Evolutionary conservation across 306 rosid genomes (phyloP).

Genomic region (Quillaja saponaria): DNA sequence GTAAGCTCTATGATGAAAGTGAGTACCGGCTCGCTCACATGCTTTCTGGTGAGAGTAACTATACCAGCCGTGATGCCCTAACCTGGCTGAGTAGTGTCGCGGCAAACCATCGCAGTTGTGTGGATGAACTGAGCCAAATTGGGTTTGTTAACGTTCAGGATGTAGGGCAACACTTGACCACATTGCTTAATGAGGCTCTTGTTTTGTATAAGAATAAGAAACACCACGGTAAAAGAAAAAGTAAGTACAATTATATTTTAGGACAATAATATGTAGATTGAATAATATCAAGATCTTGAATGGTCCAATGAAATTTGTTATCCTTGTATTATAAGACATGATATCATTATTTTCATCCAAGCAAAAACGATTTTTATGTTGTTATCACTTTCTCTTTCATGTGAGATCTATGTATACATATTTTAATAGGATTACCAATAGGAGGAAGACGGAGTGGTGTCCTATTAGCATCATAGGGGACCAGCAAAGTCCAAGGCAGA

Average conservation of each 20-base stretch:
- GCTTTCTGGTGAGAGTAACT: slow-evolving; percentile 17
- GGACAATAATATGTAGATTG: too few relatives aligned
- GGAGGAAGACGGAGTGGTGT: slow-evolving; percentile 28
- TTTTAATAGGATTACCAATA: slow-evolving; percentile 10
- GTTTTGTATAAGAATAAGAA: slow-evolving; percentile 37
- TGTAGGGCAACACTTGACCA: slow-evolving; percentile 43
- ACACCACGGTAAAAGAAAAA: slow-evolving; percentile 9
- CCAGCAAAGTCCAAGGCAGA: slow-evolving; percentile 37
- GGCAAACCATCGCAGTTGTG: slow-evolving; percentile 55
- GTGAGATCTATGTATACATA: too few relatives aligned
- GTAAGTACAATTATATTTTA: background rate
- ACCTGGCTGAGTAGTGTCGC: slow-evolving; percentile 57
- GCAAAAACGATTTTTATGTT: too few relatives aligned
- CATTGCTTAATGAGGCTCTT: slow-evolving; percentile 48
- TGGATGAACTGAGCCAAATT: slow-evolving; percentile 53
- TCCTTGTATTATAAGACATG: background rate
- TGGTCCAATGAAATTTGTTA: background rate
- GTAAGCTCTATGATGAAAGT: slow-evolving; percentile 60
- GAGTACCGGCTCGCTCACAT: slow-evolving; percentile 38
- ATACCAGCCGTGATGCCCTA: slow-evolving; percentile 41
- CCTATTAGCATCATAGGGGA: slow-evolving; percentile 53
- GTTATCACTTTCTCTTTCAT: too few relatives aligned
- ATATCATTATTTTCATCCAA: too few relatives aligned
- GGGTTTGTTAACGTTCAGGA: slow-evolving; percentile 26
- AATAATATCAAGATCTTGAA: too few relatives aligned